phyloP scores from a whole-genome alignment of 441 rosid species.

The Euphorbia celastroides region DNA sequence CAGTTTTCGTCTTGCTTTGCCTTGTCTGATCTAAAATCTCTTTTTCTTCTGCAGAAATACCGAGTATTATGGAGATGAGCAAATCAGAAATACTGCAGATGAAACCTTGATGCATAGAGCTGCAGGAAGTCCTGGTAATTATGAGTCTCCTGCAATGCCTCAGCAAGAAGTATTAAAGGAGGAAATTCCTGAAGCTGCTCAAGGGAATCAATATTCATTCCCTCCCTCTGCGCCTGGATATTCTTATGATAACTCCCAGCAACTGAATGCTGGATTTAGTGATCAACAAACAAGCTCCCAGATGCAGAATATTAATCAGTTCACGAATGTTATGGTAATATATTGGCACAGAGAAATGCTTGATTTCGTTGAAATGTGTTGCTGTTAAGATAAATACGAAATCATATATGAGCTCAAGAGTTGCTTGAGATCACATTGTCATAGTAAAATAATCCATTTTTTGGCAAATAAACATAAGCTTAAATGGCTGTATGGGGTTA shows the following conservation, averaged over 20 bases:
- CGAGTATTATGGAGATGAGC: conserved; percentile 73
- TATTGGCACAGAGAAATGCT: background rate
- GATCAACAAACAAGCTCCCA: conserved; percentile 61
- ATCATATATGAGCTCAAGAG: background rate
- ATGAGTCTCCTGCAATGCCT: conserved; percentile 59
- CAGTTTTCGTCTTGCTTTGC: background rate
- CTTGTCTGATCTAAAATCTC: conserved; percentile 5
- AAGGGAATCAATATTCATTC: conserved; percentile 65
- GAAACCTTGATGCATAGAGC: conserved; percentile 45
- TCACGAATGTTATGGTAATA: conserved; percentile 80
- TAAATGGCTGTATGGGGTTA: background rate
- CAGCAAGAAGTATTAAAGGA: conserved; percentile 62
- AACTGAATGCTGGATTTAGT: conserved; percentile 52
- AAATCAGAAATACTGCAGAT: conserved; percentile 50
- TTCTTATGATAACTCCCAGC: conserved; percentile 59
- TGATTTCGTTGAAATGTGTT: background rate
- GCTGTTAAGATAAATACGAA: background rate
- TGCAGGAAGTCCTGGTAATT: conserved; percentile 43
- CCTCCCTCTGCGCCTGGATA: conserved; percentile 61
- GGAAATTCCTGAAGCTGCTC: conserved; percentile 50
- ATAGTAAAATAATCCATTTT: background rate
- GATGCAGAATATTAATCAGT: conserved; percentile 62
- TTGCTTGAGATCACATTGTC: background rate
- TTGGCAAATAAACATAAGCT: background rate
- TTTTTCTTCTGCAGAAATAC: conserved; percentile 45